Evolutionary conservation across 2,329 filamentous ascomycete genomes (phyloP), one percentile per base, ranked within the genome.

Genomic region (Xenosphaeropsis pyriputrescens): DNA sequence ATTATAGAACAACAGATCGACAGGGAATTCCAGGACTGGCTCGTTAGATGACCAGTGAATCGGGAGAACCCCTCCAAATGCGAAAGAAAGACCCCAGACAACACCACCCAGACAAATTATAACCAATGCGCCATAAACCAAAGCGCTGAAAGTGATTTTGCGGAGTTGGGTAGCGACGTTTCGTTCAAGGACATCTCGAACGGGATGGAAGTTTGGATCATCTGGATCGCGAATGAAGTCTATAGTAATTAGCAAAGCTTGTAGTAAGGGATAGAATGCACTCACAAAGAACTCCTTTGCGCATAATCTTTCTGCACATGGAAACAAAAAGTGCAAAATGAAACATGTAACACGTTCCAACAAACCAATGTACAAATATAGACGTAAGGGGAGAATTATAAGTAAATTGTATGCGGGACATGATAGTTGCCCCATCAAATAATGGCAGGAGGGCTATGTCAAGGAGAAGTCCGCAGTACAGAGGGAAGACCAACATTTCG

Each of bases 281-380:
- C 79, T 71, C 66, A 85, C 79, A 96, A 41, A 98, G 67, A 31
- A 98, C 91, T 37, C 91, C 91, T 47, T 77, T 85, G 45, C 91
- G 79, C 79, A 98, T 84, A 41, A 96, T 94, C 63, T 94, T 95
- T 44, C 91, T 79, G 59, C 91, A 98, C 88, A 98, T 96, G 40
- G 88, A 93, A 14, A 98, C 91, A 55, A 98, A 98, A 3, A 98
- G 71, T 5, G 91, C 91, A 56, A 98, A 98, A 56, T 98, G 91
- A 62, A 98, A 98, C 93, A 98, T 98, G 59, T 98, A 98, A 45
- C 88, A 93, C 3, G 91, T 98, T 35, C 91, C 91, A 40, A 95
- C 80, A 53, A 98, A 98, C 91, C 91, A 98, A 57, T 98, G 91
- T 37, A 96, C 82, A 56, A 98, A 98, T 12, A 93, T 75, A 12